Base-by-base conservation (phyloP, 1,284 basidiomycete species). In the Tausonia pullulans region DNA sequence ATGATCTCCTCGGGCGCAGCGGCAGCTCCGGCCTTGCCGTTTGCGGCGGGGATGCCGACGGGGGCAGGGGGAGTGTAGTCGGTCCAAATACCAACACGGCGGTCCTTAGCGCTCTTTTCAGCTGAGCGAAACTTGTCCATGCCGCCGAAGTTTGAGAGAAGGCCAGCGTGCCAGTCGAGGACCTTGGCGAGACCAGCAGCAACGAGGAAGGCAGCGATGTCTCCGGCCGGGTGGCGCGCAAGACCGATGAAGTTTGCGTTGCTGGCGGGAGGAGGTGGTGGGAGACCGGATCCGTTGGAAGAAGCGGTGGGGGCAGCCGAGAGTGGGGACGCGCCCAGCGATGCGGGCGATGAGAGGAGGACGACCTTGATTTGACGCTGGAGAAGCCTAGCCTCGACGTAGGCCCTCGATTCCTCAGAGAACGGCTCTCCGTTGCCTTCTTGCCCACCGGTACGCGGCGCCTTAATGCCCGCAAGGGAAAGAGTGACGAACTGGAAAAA, bases 121-220 rank as follows among this genome's bases (percentile, higher is more conserved):
- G 90, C 89, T 3, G 85, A 83, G 53, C 94, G 85, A 44, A 96
- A 81, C 51, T 84, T 83, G 72, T 94, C 90, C 83, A 95, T 91
- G 13, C 84, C 85, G 45, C 89, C 87, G 67, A 81, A 79, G 67
- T 81, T 81, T 2, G 89, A 84, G 52, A 98, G 84, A 82, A 98
- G 88, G 46, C 94, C 95, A 11, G 93, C 93, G 75, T 98, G 95
- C 94, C 95, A 98, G 74, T 96, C 94, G 66, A 98, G 88, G 61
- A 96, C 83, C 66, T 91, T 87, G 10, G 94, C 95, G 3, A 98
- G 80, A 59, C 95, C 93, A 56, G 84, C 84, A 3, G 82, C 83
- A 16, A 93, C 84, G 57, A 98, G 80, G 76, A 89, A 86, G 71
- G 95, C 90, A 14, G 93, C 92, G 60, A 98, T 88, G 76, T 97